These are phyloP conservation scores for Talaromyces atroroseus DNA, from an alignment of 2,329 filamentous ascomycete genomes.

Conservation along the genomic window DNA sequence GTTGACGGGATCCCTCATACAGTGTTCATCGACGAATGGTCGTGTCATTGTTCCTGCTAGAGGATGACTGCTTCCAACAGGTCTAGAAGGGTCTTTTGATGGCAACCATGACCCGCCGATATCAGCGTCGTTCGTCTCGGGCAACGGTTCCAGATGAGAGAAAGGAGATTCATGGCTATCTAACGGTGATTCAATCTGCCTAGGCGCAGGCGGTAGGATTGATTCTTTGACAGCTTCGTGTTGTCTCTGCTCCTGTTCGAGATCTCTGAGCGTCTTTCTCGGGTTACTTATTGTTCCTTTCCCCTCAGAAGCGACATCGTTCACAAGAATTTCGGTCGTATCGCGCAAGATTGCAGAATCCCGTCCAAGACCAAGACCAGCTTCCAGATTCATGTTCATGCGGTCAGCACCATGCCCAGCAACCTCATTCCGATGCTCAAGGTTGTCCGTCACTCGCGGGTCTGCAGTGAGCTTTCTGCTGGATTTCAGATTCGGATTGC, in stretches of 20 bases:
- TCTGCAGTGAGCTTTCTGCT: constrained; percentile 54
- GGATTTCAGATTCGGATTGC: constrained; percentile 53
- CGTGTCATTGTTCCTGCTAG: constrained; percentile 62
- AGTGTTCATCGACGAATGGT: constrained; percentile 76
- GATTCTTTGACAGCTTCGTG: constrained; percentile 18
- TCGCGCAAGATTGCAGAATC: constrained; percentile 65
- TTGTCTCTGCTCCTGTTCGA: constrained; percentile 16
- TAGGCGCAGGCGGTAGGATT: constrained; percentile 15
- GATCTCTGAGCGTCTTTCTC: constrained; percentile 39
- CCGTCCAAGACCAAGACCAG: constrained; percentile 58
- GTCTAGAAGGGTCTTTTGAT: constrained; percentile 41
- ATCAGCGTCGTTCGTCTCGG: constrained; percentile 69
- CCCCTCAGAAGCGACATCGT: constrained; percentile 59
- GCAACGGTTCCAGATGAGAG: constrained; percentile 61
- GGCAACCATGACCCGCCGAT: constrained; percentile 67
- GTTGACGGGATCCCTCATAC: constrained; percentile 86
- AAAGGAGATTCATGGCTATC: constrained; percentile 16
- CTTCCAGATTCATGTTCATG: constrained; percentile 61
- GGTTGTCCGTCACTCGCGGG: constrained; percentile 54
- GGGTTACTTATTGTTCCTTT: constrained; percentile 54
- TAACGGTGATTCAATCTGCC: constrained; percentile 13
- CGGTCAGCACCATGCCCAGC: constrained; percentile 72
- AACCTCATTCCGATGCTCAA: constrained; percentile 66
- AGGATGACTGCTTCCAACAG: constrained; percentile 44
- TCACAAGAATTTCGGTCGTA: constrained; percentile 64